Conservation (phyloP, 2,329 filamentous ascomycete species). For the Fusarium vanettenii region DNA sequence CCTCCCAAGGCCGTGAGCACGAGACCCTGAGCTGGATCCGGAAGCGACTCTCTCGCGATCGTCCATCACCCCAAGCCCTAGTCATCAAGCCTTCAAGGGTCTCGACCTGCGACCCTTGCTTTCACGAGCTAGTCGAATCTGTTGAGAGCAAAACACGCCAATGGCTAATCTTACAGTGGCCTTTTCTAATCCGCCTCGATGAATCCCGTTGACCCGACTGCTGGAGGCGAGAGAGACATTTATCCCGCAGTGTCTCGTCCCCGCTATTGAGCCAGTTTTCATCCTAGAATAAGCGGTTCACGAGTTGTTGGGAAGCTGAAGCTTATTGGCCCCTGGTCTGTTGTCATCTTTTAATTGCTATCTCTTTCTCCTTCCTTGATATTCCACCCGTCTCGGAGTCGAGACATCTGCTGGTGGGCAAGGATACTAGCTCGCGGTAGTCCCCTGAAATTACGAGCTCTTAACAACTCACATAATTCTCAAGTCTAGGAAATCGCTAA, state of each 20-base stretch:
- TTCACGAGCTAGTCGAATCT: conserved; percentile 14
- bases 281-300: not conserved
- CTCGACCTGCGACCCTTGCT: conserved; percentile 29
- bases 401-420: not conserved
- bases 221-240: conserved; percentile 8
- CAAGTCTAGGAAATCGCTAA: not conserved
- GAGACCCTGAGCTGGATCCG: conserved; percentile 3
- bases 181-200: conserved; percentile 8
- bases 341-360: not conserved
- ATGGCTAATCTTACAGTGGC: conserved; percentile 11
- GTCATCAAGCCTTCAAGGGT: conserved; percentile 21
- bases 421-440: not conserved
- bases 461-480: not conserved
- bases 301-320: conserved; percentile 2
- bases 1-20: not conserved
- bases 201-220: conserved; percentile 8
- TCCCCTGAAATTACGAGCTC: not conserved
- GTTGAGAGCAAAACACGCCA: conserved; percentile 27
- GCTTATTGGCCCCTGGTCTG: not conserved
- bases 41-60: conserved; percentile 1
- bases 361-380: not conserved
- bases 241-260: conserved; percentile 33
- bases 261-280: conserved; percentile 27
- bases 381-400: not conserved
- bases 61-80: not conserved